Percentiles rank a stretch among this genome's conserved stretches.
These are phyloP conservation scores for Deinandra increscens DNA, from an alignment of 129 eudicot species.

Conservation along the genomic window DNA sequence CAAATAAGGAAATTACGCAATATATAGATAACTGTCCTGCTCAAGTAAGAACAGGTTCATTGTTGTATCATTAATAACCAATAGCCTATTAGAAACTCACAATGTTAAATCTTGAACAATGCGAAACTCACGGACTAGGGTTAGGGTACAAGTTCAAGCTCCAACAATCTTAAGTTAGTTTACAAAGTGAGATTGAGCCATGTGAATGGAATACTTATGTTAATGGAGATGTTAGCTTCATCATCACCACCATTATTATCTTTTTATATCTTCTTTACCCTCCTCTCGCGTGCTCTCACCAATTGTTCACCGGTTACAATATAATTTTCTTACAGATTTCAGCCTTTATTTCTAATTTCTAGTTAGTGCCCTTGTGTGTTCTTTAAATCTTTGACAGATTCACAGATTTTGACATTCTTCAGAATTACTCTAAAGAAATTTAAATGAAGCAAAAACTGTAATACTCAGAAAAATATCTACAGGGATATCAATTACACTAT, in stretches of 20 bases:
- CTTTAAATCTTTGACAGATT: neutral
- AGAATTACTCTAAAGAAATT: neutral
- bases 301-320: neutral
- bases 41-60: neutral
- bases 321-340: neutral
- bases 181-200: neutral
- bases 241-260: neutral
- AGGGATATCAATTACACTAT: neutral
- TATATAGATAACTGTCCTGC: neutral
- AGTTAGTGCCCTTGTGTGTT: neutral
- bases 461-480: neutral
- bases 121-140: neutral
- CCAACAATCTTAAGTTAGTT: neutral
- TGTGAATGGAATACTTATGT: neutral
- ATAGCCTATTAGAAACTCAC: neutral
- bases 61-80: neutral
- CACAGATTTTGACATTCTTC: neutral
- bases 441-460: neutral
- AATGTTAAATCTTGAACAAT: neutral
- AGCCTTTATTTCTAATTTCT: neutral
- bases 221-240: neutral
- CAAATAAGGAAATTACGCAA: too few relatives aligned
- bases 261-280: neutral
- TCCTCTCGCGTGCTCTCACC: neutral
- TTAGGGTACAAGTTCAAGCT: neutral